These are phyloP conservation scores for Antarctomyces pellizariae DNA, from an alignment of 495 filamentous ascomycete genomes.

Conservation along the genomic window DNA sequence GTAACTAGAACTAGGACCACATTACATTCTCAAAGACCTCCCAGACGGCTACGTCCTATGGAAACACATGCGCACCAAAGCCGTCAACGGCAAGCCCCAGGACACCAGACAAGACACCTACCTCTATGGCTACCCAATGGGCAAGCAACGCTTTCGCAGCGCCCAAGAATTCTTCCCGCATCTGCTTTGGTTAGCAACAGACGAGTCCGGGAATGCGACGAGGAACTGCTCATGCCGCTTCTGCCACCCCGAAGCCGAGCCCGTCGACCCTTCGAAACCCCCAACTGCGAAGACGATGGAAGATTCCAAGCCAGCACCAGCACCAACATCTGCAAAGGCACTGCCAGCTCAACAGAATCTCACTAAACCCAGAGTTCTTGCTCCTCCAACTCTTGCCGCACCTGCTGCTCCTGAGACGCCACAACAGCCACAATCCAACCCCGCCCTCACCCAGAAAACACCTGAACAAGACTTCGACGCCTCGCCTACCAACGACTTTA, in stretches of 20 bases:
- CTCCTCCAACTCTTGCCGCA: slow-evolving; percentile 4
- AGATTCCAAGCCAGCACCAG: no score
- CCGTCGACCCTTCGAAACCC: no score
- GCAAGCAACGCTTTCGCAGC: slow-evolving; percentile 33
- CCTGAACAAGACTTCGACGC: slow-evolving; percentile 4
- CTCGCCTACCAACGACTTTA: slow-evolving; percentile 16
- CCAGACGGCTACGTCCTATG: slow-evolving; percentile 34
- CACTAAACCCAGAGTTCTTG: not conserved
- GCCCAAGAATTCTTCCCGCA: slow-evolving; percentile 37
- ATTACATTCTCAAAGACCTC: slow-evolving; percentile 26
- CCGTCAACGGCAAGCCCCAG: slow-evolving; percentile 3
- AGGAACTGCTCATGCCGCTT: slow-evolving; percentile 32
- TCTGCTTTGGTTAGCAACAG: slow-evolving; percentile 31
- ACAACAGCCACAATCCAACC: slow-evolving; percentile 2
- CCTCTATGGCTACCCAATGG: slow-evolving; percentile 35
- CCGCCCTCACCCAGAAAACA: not conserved
- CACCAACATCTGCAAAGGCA: no score
- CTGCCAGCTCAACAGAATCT: not conserved
- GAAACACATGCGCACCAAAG: slow-evolving; percentile 25
- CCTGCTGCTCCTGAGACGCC: slow-evolving; percentile 2
- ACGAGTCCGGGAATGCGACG: slow-evolving; percentile 24
- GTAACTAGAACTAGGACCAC: slow-evolving; percentile 19
- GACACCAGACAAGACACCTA: slow-evolving; percentile 29
- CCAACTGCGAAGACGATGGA: no score
- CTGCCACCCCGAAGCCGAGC: slow-evolving; percentile 4